phyloP scores from a whole-genome alignment of 345 rosid genomes.

The Gossypium arboreum region DNA sequence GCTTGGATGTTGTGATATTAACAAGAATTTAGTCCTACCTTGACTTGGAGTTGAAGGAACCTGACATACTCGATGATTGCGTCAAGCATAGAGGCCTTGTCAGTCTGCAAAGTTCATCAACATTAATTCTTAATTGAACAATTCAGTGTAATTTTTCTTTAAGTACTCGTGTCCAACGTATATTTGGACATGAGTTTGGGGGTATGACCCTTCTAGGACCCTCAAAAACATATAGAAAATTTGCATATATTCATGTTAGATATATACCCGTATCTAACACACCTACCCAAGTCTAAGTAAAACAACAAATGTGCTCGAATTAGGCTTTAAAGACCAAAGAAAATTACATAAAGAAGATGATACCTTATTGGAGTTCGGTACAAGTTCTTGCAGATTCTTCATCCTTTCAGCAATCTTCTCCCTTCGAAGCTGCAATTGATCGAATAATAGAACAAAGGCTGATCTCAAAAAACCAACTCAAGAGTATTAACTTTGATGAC shows the following conservation, averaged over 20 bases:
- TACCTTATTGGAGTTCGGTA: conserved; percentile 61
- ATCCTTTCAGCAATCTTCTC: conserved; percentile 66
- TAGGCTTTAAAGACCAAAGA: neutral
- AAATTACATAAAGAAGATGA: neutral
- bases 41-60: conserved; percentile 65
- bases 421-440: conserved; percentile 43
- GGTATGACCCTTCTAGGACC: neutral
- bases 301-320: neutral
- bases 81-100: conserved; percentile 66
- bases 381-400: conserved; percentile 61
- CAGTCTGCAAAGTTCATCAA: conserved; percentile 40
- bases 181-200: too few relatives aligned
- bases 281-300: neutral
- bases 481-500: neutral
- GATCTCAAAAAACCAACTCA: neutral
- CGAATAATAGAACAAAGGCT: neutral
- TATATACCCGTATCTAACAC: neutral
- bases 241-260: neutral
- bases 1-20: neutral
- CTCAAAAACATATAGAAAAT: neutral
- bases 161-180: too few relatives aligned
- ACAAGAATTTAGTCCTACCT: conserved; percentile 30
- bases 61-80: conserved; percentile 62
- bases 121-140: neutral
- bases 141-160: too few relatives aligned